A percentile compares a stretch with the other conserved stretches of the same genome.
phyloP scores from a whole-genome alignment of 768 basidiomycete genomes.

The Lentinula sp. region DNA sequence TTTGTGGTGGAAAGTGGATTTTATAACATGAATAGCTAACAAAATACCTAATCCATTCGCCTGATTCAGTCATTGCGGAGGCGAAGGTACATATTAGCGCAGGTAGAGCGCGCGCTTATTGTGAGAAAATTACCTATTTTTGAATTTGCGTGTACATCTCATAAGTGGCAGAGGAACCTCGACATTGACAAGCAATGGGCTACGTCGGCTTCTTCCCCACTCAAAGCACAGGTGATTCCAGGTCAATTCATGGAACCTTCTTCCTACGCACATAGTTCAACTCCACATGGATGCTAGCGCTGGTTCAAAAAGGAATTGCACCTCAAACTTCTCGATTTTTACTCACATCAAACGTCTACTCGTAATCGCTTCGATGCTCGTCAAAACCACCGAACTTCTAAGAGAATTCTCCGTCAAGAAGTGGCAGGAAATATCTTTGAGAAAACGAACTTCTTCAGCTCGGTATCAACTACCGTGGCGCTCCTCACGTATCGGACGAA shows the following conservation, averaged over 20 bases:
- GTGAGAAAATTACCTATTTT: too few species aligned
- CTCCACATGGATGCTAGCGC: constrained; percentile 38
- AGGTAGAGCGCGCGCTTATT: too few species aligned
- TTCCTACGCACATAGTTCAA: constrained; percentile 24
- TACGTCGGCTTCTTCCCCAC: too few species aligned
- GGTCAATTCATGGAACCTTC: not conserved
- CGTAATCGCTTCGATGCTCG: constrained; percentile 39
- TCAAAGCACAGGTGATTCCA: constrained; percentile 11
- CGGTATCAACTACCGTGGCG: constrained; percentile 40
- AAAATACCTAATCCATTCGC: too few species aligned
- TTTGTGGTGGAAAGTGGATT: constrained; percentile 42
- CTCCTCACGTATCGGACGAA: constrained; percentile 33
- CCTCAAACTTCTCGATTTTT: constrained; percentile 31
- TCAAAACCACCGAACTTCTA: constrained; percentile 25
- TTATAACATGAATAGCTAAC: too few species aligned
- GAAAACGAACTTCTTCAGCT: constrained; percentile 25
- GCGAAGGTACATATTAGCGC: too few species aligned
- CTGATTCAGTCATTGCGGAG: too few species aligned
- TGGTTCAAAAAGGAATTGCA: constrained; percentile 32
- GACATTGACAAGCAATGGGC: too few species aligned
- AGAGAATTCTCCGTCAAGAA: constrained; percentile 13
- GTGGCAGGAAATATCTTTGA: not conserved
- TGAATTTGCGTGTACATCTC: too few species aligned
- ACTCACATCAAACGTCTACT: constrained; percentile 36
- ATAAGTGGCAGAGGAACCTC: too few species aligned